Conservation (phyloP, 257 asterid genomes). For the Solanum medicagineum region DNA sequence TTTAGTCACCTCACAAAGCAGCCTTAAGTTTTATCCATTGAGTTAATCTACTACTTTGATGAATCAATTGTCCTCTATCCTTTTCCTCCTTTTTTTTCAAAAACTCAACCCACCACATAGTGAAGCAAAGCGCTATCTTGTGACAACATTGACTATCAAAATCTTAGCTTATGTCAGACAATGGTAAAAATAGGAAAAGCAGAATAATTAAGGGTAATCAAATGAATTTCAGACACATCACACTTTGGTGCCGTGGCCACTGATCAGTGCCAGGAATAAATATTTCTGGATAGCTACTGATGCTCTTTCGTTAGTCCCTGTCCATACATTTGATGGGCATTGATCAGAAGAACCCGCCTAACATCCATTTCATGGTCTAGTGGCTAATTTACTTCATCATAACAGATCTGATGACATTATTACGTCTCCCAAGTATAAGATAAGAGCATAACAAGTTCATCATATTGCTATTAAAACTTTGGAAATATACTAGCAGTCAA, state of each 20-base stretch:
- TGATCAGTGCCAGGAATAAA: neutral
- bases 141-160: neutral
- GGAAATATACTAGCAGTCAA: neutral
- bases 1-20: neutral
- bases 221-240: neutral
- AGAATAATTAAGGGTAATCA: neutral
- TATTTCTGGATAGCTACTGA: neutral
- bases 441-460: neutral
- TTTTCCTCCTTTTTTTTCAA: neutral
- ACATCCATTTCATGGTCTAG: neutral
- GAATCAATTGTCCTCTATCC: neutral
- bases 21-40: neutral
- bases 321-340: neutral
- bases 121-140: neutral
- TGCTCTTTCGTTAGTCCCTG: neutral
- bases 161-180: neutral
- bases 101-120: neutral
- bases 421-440: neutral
- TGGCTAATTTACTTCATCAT: neutral
- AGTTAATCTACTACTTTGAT: neutral
- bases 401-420: neutral
- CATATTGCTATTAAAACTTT: neutral
- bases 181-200: neutral
- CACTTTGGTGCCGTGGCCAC: neutral
- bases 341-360: neutral